Evolutionary conservation across 2,329 filamentous ascomycete genomes (phyloP).

Genomic region (Metarhizium guizhouense): DNA sequence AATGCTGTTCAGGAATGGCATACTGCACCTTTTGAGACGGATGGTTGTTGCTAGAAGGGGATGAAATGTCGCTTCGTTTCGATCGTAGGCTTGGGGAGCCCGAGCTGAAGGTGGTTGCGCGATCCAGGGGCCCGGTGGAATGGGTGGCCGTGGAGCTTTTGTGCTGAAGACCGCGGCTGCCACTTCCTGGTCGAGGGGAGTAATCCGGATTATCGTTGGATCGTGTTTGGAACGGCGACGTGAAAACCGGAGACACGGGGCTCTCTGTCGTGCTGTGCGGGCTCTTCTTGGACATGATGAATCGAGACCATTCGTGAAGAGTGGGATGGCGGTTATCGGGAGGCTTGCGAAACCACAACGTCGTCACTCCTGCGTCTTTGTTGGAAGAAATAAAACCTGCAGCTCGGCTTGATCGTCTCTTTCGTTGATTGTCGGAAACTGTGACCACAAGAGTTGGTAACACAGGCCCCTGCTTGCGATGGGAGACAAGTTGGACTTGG

Average conservation of each 20-base stretch:
- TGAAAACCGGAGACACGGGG: constrained; percentile 44
- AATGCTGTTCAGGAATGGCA: constrained; percentile 35
- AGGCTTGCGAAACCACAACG: constrained; percentile 47
- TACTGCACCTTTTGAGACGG: constrained; percentile 29
- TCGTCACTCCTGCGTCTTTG: constrained; percentile 39
- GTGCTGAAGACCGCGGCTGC: constrained; percentile 32
- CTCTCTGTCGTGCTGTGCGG: constrained; percentile 39
- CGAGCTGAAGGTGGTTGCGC: constrained; percentile 43
- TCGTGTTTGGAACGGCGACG: constrained; percentile 40
- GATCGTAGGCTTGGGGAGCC: constrained; percentile 53
- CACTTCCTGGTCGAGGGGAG: constrained; percentile 34
- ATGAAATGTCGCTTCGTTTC: constrained; percentile 53
- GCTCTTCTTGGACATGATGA: constrained; percentile 37
- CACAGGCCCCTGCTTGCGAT: constrained; percentile 52
- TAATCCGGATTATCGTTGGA: constrained; percentile 32
- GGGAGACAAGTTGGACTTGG: constrained; percentile 48
- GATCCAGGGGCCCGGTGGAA: constrained; percentile 37
- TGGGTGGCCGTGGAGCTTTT: constrained; percentile 40
- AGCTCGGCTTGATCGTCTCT: constrained; percentile 55
- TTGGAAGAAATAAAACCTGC: constrained; percentile 42
- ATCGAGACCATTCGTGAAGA: constrained; percentile 51
- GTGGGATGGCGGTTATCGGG: constrained; percentile 40
- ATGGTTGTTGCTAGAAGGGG: constrained; percentile 41
- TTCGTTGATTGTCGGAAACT: constrained; percentile 52
- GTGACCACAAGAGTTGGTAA: constrained; percentile 51